Base-by-base conservation (phyloP, 1,139 yeast genomes). In the Taphrina pruni region DNA sequence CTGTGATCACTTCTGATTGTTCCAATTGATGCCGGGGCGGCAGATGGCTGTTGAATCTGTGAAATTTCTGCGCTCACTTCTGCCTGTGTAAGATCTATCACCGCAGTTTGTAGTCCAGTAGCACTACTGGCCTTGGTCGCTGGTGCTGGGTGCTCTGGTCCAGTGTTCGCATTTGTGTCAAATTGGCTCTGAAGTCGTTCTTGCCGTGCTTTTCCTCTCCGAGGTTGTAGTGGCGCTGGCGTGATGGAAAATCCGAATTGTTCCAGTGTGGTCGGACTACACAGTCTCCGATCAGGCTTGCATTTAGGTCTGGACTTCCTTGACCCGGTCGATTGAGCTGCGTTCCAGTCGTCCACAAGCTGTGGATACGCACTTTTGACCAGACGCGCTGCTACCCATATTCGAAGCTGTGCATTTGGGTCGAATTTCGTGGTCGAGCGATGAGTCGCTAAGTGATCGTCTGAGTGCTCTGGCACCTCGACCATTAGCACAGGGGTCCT, bases 361-460 rank as follows among this genome's bases (percentile, higher is more conserved):
- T 50, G 54, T 9, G 54, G 54, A n/a, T 50, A 50, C 6, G 54
- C 54, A 32, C 14, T 21, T 8, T 50, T 50, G 11, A 50, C 54
- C 36, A 50, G 54, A 21, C 3, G 12, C 21, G 7, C 54, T 21
- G 54, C 12, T 6, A 50, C 11, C 58, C 58, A 54, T 35, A 36
- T 2, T 54, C 58, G 58, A 35, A 20, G 12, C n/a, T 17, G 20
- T 35, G 41, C n/a, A 36, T 35, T 7, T 14, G 43, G 43, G 17
- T 54, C 58, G 17, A 12, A 54, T 7, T 2, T 8, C 36, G 54
- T 50, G 54, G 35, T 12, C 48, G 20, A 8, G n/a, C 20, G 20
- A 45, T 12, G 48, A 45, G 48, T 17, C 48, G 8, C 5, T 1
- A 14, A 7, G 48, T 14, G n/a, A 45, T 45, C 20, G 20, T n/a